A percentile compares a stretch with the other conserved stretches of the same genome.
phyloP scores from a whole-genome alignment of 371 early-diverging fungal genomes.

The Coemansia sp. region DNA sequence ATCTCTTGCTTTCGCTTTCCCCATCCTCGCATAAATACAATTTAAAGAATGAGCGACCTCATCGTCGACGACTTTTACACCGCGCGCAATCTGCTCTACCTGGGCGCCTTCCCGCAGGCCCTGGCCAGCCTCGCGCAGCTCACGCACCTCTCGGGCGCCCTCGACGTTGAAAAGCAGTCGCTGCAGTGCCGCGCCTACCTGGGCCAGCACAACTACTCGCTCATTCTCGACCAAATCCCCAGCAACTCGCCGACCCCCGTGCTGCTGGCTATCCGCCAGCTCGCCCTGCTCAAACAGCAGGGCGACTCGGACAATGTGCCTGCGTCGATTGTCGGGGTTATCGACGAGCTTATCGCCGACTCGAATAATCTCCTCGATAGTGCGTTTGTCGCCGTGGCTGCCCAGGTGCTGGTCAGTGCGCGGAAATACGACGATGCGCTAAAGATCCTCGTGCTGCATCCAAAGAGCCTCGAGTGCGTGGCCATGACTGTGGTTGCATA shows the following conservation, averaged over 20 bases:
- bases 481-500: conserved; percentile 78
- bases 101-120: conserved; percentile 59
- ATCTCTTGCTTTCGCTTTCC: too few species aligned
- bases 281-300: conserved; percentile 33
- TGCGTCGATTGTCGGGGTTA: neutral
- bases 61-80: conserved; percentile 55
- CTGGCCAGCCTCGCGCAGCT: conserved; percentile 51
- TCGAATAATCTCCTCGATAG: conserved; percentile 14
- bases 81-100: conserved; percentile 58
- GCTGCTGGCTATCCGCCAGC: conserved; percentile 52
- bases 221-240: conserved; percentile 51
- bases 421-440: conserved; percentile 65
- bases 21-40: neutral
- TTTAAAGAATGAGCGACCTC: conserved; percentile 6
- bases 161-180: conserved; percentile 23
- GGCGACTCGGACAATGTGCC: neutral
- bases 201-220: conserved; percentile 53
- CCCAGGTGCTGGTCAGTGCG: conserved; percentile 54
- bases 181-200: conserved; percentile 60
- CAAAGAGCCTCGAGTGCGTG: conserved; percentile 79
- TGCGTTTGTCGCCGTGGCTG: conserved; percentile 52
- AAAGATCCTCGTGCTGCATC: conserved; percentile 62
- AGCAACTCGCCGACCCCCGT: conserved; percentile 26
- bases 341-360: conserved; percentile 5
- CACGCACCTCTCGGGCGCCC: neutral